These are phyloP conservation scores for Trichosporon inkin DNA, from an alignment of 1,284 basidiomycete genomes.

Conservation along the genomic window DNA sequence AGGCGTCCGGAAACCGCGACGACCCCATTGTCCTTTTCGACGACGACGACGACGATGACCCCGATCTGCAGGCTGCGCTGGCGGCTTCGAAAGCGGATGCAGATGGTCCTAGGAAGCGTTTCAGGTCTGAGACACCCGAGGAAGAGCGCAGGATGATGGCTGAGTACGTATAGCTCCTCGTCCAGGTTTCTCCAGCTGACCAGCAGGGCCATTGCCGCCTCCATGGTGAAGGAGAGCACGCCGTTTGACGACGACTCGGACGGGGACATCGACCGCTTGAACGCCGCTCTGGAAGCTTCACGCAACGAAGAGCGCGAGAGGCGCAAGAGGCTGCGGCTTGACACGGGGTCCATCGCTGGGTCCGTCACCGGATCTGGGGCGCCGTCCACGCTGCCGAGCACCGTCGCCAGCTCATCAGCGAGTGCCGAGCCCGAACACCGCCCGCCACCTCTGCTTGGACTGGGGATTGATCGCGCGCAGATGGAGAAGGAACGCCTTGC, in stretches of 20 bases:
- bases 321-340: slow-evolving; percentile 11
- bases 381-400: neutral
- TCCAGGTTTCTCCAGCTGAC: neutral
- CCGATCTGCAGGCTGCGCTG: slow-evolving; percentile 30
- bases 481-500: slow-evolving; percentile 44
- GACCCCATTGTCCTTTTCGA: slow-evolving; percentile 17
- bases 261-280: slow-evolving; percentile 21
- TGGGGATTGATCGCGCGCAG: slow-evolving; percentile 40
- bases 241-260: slow-evolving; percentile 16
- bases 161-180: slow-evolving; percentile 28
- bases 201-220: slow-evolving; percentile 36
- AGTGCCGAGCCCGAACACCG: neutral
- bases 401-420: neutral
- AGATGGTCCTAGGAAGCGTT: slow-evolving; percentile 26
- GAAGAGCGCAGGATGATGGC: slow-evolving; percentile 39
- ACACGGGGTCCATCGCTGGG: neutral
- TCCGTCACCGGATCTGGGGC: slow-evolving; percentile 1
- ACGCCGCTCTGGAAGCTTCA: slow-evolving; percentile 23
- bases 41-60: slow-evolving; percentile 35
- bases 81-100: slow-evolving; percentile 25
- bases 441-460: slow-evolving; percentile 14
- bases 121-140: slow-evolving; percentile 34
- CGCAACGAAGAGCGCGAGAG: slow-evolving; percentile 20
- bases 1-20: neutral
- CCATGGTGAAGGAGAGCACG: slow-evolving; percentile 14